A percentile compares a stretch with the other conserved stretches of the same genome.
phyloP scores from a whole-genome alignment of 2,329 filamentous ascomycete species.

The Sporothrix variecibatus region DNA sequence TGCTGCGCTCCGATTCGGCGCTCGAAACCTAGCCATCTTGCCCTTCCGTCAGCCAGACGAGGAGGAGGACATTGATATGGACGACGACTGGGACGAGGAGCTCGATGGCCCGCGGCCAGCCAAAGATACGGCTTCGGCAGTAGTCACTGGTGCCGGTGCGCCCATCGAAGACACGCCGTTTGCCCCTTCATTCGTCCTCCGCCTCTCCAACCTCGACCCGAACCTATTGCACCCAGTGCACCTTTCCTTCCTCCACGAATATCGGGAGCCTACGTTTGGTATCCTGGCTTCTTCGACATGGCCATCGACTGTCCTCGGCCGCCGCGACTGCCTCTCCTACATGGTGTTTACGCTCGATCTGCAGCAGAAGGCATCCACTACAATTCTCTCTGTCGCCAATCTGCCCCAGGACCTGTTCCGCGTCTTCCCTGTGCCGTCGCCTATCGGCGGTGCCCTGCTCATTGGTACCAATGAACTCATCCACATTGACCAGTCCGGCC shows the following conservation, averaged over 20 bases:
- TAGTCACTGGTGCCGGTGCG: slow-evolving; percentile 46
- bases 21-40: slow-evolving; percentile 85
- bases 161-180: slow-evolving; percentile 71
- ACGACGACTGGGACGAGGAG: slow-evolving; percentile 82
- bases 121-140: slow-evolving; percentile 43
- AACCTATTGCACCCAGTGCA: slow-evolving; percentile 85
- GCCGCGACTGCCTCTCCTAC: slow-evolving; percentile 84
- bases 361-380: slow-evolving; percentile 89
- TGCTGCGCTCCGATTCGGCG: slow-evolving; percentile 89
- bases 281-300: slow-evolving; percentile 79
- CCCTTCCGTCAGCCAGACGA: slow-evolving; percentile 86
- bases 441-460: slow-evolving; percentile 84
- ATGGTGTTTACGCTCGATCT: slow-evolving; percentile 94
- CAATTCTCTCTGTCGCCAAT: slow-evolving; percentile 80
- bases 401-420: slow-evolving; percentile 85
- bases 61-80: slow-evolving; percentile 71
- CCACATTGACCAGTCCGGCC: slow-evolving; percentile 94
- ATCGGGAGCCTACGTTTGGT: slow-evolving; percentile 95
- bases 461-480: slow-evolving; percentile 88
- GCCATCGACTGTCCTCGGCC: slow-evolving; percentile 74
- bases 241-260: slow-evolving; percentile 92
- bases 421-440: slow-evolving; percentile 78
- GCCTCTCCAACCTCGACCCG: slow-evolving; percentile 84
- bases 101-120: slow-evolving; percentile 67
- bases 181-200: slow-evolving; percentile 87